Evolutionary conservation across 2,329 filamentous ascomycete genomes (phyloP), one percentile per base, ranked within the genome.

Genomic region (Talaromyces sp.): DNA sequence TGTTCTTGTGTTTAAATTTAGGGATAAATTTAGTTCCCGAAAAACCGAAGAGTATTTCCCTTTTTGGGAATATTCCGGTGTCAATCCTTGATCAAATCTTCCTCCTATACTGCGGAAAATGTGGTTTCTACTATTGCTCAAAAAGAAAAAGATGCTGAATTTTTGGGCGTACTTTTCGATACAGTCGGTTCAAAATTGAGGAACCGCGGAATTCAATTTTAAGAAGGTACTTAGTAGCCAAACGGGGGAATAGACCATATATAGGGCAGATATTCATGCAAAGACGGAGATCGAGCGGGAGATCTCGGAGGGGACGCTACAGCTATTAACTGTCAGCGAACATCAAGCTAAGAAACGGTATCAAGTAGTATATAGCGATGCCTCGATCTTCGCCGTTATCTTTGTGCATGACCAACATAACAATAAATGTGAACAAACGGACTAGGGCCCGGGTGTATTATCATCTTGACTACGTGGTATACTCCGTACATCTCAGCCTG

Each of bases 51-150:
- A 63, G 61, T 63, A 47, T 11, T 56, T 63, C 27, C 61, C 61
- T 35, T 63, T 63, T 41, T 57, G 31, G 61, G 61, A 27, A 63
- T 57, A 9, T 54, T 35, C 37, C 50, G 16, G 50, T 43, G 60
- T n/a, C 48, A 63, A 63, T 63, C 60, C n/a, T 33, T 31, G 22
- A 60, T 33, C 58, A 48, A 48, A 60, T 60, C 43, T 60, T 27
- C 35, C 41, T 43, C 13, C 22, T 37, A 2, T 19, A 35, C 31
- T 8, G 19, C 50, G 8, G 31, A 56, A 56, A 56, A 31, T 52
- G 27, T 35, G 16, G 11, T 13, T 22, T 56, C 10, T 52, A 54
- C 48, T 35, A 33, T 33, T 13, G 19, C 50, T 22, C 31, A 22
- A 35, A 56, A 19, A 54, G 9, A 3, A 54, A 16, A 3, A 54